Evolutionary conservation across 495 filamentous ascomycete species (phyloP), one percentile per base, ranked within the genome.

Genomic region (Parmelia sp.): DNA sequence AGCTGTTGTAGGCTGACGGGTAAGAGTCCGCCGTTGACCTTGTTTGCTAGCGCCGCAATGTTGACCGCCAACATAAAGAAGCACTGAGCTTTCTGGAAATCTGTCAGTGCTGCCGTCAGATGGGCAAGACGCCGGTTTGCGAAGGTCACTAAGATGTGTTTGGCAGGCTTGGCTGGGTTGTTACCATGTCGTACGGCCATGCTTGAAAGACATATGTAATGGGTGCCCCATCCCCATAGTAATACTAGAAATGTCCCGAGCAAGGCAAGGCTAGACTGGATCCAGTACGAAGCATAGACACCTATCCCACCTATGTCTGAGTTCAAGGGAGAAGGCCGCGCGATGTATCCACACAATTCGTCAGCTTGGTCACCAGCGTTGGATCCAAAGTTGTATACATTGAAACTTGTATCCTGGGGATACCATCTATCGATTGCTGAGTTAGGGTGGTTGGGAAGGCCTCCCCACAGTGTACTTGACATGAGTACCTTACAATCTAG

Each of bases 61-160:
- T 68, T 60, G 25, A 62, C 64, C 8, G 68, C 66, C 23, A 67
- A 27, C 64, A 71, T 71, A 39, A 68, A 71, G 39, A 69, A 68
- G 37, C 66, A 71, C 47, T 71, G 66, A 23, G 69, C 60, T 39
- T n/a, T n/a, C n/a, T n/a, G n/a, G n/a, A n/a, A n/a, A n/a, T n/a
- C n/a, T n/a, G n/a, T n/a, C n/a, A n/a, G 21, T 27, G 66, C 57
- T 17, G 27, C 56, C 25, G 57, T 42, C n/a, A 71, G 61, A 14
- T 45, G n/a, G 15, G 42, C 37, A 31, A 70, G 42, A 39, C 62
- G 60, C 51, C 47, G 47, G 7, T 61, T 53, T 35, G 25, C 8
- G 19, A 9, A 58, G 12, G 21, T 51, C 47, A n/a, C 17, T 45
- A 21, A 45, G 1, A 45, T 15, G 19, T 35, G 12, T 39, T 37